These are phyloP conservation scores for Capillidium rhysosporum DNA, from an alignment of 371 early-diverging fungal genomes.

Conservation along the genomic window DNA sequence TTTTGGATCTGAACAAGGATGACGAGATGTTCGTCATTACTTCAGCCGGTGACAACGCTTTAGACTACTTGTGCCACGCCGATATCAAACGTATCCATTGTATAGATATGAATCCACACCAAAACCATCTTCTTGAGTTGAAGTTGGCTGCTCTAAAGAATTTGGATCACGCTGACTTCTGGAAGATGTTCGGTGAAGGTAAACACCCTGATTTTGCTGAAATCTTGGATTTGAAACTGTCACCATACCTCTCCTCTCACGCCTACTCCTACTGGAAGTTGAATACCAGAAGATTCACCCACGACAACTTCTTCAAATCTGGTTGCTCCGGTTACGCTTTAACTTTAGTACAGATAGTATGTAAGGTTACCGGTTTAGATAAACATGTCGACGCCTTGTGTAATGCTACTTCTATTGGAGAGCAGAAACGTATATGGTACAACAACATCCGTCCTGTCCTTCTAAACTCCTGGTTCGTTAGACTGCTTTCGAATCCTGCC, in stretches of 20 bases:
- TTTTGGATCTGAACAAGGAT: slow-evolving; percentile 33
- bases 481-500: slow-evolving; percentile 49
- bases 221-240: slow-evolving; percentile 40
- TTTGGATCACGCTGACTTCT: slow-evolving; percentile 41
- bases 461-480: slow-evolving; percentile 37
- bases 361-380: slow-evolving; percentile 31
- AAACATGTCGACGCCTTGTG: slow-evolving; percentile 35
- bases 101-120: slow-evolving; percentile 76
- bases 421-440: slow-evolving; percentile 41
- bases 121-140: slow-evolving; percentile 68
- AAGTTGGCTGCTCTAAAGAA: slow-evolving; percentile 47
- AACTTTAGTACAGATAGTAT: slow-evolving; percentile 37
- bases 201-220: slow-evolving; percentile 29
- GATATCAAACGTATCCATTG: slow-evolving; percentile 51
- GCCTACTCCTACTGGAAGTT: slow-evolving; percentile 65
- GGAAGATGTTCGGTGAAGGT: slow-evolving; percentile 71
- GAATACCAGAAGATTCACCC: slow-evolving; percentile 26
- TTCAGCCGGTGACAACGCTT: slow-evolving; percentile 67
- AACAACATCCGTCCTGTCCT: slow-evolving; percentile 33
- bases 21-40: slow-evolving; percentile 68
- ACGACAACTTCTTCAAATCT: slow-evolving; percentile 51
- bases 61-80: slow-evolving; percentile 55
- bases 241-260: slow-evolving; percentile 45
- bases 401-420: slow-evolving; percentile 26
- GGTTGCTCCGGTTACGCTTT: slow-evolving; percentile 69